Evolutionary conservation across 805 yeast genomes (phyloP).

Genomic region (Yarrowia phangngaensis): DNA sequence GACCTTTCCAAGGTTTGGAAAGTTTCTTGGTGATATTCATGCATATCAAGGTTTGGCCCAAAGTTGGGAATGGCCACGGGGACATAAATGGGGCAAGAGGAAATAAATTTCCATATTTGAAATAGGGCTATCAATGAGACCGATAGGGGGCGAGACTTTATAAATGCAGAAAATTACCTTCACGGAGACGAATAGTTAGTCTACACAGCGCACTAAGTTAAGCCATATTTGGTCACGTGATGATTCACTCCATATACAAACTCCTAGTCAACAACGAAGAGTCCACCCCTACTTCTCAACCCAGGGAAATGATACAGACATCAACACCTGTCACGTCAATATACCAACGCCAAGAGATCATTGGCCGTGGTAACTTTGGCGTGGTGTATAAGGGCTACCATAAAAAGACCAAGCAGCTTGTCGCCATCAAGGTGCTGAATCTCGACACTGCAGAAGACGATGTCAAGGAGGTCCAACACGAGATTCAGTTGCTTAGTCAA

Average conservation of each 20-base stretch:
- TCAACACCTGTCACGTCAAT: constrained; percentile 36
- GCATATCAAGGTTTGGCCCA: constrained; percentile 20
- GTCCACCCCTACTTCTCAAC: constrained; percentile 14
- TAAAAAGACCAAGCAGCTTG: constrained; percentile 61
- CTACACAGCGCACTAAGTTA: background rate
- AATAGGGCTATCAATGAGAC: no score
- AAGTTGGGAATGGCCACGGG: background rate
- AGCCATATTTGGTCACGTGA: constrained; percentile 12
- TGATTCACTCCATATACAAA: constrained; percentile 24
- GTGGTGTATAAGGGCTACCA: constrained; percentile 80
- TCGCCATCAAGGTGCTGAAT: constrained; percentile 89
- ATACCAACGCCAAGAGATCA: constrained; percentile 79
- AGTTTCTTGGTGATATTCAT: constrained; percentile 18
- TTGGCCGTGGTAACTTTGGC: constrained; percentile 97
- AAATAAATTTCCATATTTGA: background rate
- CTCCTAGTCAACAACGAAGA: constrained; percentile 2
- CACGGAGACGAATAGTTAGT: no score
- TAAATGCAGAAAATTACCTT: no score
- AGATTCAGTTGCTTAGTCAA: constrained; percentile 79
- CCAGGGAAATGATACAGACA: constrained; percentile 12
- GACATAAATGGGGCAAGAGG: constrained; percentile 8
- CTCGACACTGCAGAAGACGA: constrained; percentile 93
- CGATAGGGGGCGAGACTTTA: no score
- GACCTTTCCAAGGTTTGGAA: background rate
- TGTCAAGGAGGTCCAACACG: constrained; percentile 89